Conservation (phyloP, 169 alveolate species). For the Cryptosporidium parvum region DNA sequence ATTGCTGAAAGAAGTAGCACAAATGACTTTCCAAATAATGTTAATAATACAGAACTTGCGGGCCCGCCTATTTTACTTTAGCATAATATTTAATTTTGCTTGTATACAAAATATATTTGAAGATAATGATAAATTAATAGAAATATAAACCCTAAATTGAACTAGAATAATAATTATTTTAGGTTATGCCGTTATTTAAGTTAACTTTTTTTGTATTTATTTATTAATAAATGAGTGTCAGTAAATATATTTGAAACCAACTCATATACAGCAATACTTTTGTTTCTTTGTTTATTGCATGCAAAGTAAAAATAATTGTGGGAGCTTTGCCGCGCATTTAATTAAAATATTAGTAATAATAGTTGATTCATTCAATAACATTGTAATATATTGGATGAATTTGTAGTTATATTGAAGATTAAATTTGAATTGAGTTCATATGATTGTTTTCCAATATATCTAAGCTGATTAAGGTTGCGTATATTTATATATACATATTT, state of each 20-base stretch:
- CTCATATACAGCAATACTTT: background rate
- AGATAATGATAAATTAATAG: background rate
- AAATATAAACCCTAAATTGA: background rate
- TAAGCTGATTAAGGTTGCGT: no score
- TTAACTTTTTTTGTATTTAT: no score
- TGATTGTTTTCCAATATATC: background rate
- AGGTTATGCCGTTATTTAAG: background rate
- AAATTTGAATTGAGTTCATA: no score
- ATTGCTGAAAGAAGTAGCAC: background rate
- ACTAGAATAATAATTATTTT: background rate
- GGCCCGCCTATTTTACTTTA: slow-evolving; percentile 68
- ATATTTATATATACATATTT: no score
- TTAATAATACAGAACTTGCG: background rate
- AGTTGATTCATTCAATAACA: no score
- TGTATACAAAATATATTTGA: background rate
- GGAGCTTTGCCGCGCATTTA: slow-evolving; percentile 8
- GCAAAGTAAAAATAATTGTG: background rate
- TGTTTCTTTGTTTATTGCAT: slow-evolving; percentile 8
- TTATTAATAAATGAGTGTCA: no score
- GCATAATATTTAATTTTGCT: background rate
- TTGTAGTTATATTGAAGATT: no score
- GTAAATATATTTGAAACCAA: no score
- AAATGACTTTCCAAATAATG: background rate
- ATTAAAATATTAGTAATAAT: no score
- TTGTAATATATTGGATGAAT: background rate